Base-by-base conservation (phyloP, 2,329 filamentous ascomycete genomes). In the Claviceps quebecensis region DNA sequence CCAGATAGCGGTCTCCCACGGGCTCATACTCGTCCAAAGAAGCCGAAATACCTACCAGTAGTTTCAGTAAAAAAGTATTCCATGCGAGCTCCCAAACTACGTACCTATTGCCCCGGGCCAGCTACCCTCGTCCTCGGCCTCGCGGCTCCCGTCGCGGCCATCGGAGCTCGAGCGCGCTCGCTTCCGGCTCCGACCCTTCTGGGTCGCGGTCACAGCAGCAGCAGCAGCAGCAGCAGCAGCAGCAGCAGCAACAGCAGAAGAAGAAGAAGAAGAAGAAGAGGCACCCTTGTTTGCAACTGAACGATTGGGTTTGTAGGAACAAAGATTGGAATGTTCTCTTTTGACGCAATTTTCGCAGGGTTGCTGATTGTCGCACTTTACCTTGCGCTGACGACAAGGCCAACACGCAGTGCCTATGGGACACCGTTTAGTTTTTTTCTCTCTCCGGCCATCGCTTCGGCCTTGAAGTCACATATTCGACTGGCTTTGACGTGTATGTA, bases 311-410 rank as follows among this genome's bases (percentile, higher is more conserved):
- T 83, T 83, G 67, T 83, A 83, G 29, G 78, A 83, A 61, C 80
- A 84, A 48, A 84, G 69, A 64, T 77, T 73, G 2, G 79, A 73
- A 57, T 84, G 80, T 53, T 83, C 79, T 51, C 80, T 69, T 68
- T 82, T 83, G 60, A 81, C 74, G 60, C 80, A 84, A 61, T 84
- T 84, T 60, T 83, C 79, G 63, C 80, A 84, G 0, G 80, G 80
- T 60, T 81, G 75, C 63, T 82, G 79, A 64, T 83, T 83, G 67
- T 83, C 80, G 63, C 80, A 84, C 66, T 83, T 83, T 41, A 84
- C 80, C 65, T 84, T 83, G 56, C 80, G 73, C 64, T 83, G 80
- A 45, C 80, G 72, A 61, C 80, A 84, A 13, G 80, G 80, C 79
- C 80, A 84, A 59, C 80, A 84, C 4, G 78, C 78, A 43, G 78